phyloP scores from a whole-genome alignment of 2,329 filamentous ascomycete species.

The Emmonsiellopsis sp. region DNA sequence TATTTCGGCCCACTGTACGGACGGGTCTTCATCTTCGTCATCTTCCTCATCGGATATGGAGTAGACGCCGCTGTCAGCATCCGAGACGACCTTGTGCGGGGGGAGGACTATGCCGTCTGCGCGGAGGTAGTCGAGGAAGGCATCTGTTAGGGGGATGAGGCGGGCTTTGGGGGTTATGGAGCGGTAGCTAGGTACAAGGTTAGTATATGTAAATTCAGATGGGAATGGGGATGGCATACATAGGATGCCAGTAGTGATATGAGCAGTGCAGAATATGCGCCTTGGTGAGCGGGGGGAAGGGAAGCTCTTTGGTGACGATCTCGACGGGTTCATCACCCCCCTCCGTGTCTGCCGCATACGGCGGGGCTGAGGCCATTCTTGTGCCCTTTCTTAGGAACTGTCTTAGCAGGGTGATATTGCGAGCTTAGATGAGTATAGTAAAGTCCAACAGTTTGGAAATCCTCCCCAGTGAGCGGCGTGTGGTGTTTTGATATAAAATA shows the following conservation, averaged over 20 bases:
- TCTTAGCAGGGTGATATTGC: too few relatives aligned
- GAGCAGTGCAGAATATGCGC: constrained; percentile 90
- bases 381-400: not conserved
- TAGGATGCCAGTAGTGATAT: constrained; percentile 83
- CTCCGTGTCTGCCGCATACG: not conserved
- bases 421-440: too few relatives aligned
- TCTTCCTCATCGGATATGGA: constrained; percentile 47
- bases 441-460: too few relatives aligned
- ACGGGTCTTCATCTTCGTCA: constrained; percentile 49
- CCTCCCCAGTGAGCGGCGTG: too few relatives aligned
- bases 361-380: not conserved
- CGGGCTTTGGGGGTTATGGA: constrained; percentile 74
- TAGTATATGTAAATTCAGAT: not conserved
- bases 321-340: constrained; percentile 1
- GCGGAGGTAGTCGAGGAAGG: constrained; percentile 77
- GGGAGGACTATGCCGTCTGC: constrained; percentile 85
- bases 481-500: too few relatives aligned
- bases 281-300: constrained; percentile 74
- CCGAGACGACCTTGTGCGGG: constrained; percentile 33
- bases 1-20: constrained; percentile 54
- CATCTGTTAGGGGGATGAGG: constrained; percentile 63
- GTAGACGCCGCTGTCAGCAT: constrained; percentile 51
- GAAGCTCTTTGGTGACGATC: constrained; percentile 33
- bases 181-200: constrained; percentile 51
- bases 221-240: constrained; percentile 34